Percentiles rank a stretch among this genome's conserved stretches.
These are phyloP conservation scores for Strobilomyces dryophilus DNA, from an alignment of 768 basidiomycete genomes.

Conservation along the genomic window DNA sequence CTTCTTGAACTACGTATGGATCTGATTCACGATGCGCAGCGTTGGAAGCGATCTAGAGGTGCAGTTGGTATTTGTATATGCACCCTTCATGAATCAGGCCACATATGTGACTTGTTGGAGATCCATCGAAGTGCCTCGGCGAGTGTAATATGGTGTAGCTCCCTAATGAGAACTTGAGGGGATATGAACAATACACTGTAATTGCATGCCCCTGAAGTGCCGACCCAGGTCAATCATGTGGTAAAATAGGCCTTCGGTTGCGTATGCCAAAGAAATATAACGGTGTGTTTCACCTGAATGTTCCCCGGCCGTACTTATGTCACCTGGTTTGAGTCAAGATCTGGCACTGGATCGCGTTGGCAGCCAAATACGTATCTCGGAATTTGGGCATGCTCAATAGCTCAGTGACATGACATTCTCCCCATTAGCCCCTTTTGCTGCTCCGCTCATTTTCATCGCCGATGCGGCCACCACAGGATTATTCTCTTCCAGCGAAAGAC, in stretches of 20 bases:
- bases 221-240: not conserved
- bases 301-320: not conserved
- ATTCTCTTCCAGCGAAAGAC: not conserved
- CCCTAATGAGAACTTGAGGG: not conserved
- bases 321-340: not conserved
- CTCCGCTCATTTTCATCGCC: conserved; percentile 17
- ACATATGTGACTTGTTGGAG: not conserved
- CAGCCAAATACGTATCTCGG: not conserved
- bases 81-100: not conserved
- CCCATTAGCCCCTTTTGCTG: not conserved
- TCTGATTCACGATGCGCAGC: conserved; percentile 4
- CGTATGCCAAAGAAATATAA: too few relatives aligned
- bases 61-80: not conserved
- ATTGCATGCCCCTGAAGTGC: not conserved
- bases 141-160: not conserved
- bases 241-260: too few relatives aligned
- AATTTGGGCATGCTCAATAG: not conserved
- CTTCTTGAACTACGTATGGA: conserved; percentile 7
- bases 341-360: conserved; percentile 14
- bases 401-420: not conserved
- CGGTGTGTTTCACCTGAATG: not conserved
- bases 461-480: not conserved
- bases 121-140: not conserved
- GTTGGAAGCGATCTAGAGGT: not conserved
- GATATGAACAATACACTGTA: not conserved